A percentile compares a stretch with the other conserved stretches of the same genome.
Conservation (phyloP, 202 grass and related monocot genomes). For the Saccharum hybrid region DNA sequence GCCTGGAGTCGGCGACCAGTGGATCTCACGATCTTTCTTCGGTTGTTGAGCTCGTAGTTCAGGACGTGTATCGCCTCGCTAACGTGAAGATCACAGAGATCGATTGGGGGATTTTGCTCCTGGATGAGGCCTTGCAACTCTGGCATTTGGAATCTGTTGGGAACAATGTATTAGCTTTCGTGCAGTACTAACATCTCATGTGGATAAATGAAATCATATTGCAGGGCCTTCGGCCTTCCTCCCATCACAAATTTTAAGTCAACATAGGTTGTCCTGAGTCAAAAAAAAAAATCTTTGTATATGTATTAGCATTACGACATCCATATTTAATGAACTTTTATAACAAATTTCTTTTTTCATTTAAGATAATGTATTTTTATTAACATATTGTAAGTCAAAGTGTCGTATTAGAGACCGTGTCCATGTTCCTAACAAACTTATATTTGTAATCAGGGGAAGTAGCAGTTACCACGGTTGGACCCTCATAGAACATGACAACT, state of each 20-base stretch:
- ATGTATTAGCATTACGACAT: background rate
- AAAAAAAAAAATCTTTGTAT: background rate
- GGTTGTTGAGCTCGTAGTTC: slow-evolving; percentile 72
- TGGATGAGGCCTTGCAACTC: slow-evolving; percentile 66
- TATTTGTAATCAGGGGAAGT: background rate
- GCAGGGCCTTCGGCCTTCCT: background rate
- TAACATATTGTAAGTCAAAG: background rate
- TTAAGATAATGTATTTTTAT: background rate
- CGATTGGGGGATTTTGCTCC: slow-evolving; percentile 75
- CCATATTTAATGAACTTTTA: background rate
- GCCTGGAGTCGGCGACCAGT: slow-evolving; percentile 61
- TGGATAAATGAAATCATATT: background rate
- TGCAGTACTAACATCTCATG: slow-evolving; percentile 10
- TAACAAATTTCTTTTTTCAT: background rate
- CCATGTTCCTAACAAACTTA: background rate
- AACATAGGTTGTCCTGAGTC: background rate
- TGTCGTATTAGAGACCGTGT: background rate
- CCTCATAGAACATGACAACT: slow-evolving; percentile 6
- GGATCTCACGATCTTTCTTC: slow-evolving; percentile 66
- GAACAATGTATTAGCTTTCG: slow-evolving; percentile 35
- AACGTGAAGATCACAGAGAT: slow-evolving; percentile 74
- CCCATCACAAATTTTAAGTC: background rate
- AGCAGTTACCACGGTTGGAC: background rate
- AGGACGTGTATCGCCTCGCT: slow-evolving; percentile 78
- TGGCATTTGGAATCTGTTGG: slow-evolving; percentile 55